phyloP scores from a whole-genome alignment of 345 rosid genomes.

The Hibiscus trionum region DNA sequence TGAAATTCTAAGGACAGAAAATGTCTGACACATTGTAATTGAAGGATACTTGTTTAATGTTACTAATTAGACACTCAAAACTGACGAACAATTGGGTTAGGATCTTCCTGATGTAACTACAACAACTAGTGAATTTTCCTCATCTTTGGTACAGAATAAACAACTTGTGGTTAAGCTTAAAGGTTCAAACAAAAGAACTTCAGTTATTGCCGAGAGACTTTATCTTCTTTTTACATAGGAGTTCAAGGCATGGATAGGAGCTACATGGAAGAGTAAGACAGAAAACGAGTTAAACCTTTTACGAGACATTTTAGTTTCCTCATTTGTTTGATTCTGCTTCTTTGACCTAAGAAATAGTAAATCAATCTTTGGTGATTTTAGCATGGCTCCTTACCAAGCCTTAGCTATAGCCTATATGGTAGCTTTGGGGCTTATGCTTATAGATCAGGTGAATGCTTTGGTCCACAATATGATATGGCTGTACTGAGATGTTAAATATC shows the following conservation, averaged over 20 bases:
- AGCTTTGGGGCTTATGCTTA: neutral
- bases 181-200: neutral
- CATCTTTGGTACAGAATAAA: neutral
- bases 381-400: neutral
- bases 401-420: neutral
- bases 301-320: neutral
- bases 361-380: neutral
- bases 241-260: neutral
- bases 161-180: neutral
- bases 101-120: neutral
- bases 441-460: neutral
- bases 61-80: neutral
- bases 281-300: neutral
- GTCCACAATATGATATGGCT: neutral
- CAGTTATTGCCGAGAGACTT: neutral
- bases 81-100: neutral
- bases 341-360: neutral
- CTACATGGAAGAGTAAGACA: neutral
- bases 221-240: neutral
- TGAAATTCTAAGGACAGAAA: neutral
- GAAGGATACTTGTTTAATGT: neutral
- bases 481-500: neutral
- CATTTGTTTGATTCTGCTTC: slow-evolving; percentile 2
- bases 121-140: neutral
- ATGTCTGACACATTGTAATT: neutral